phyloP scores from a whole-genome alignment of 73 alveolate genomes.

The Paramecium caudatum region DNA sequence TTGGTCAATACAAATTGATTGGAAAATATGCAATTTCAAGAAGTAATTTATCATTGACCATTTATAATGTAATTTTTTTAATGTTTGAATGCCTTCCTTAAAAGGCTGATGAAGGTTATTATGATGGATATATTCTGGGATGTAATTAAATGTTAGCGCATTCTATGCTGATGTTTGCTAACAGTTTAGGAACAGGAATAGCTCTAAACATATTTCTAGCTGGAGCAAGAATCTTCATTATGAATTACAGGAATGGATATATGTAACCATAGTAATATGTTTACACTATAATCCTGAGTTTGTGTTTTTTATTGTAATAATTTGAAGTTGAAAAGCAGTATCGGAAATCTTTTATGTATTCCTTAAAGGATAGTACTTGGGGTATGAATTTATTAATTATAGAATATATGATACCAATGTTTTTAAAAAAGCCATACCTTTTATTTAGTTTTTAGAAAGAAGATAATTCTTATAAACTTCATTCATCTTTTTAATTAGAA shows the following conservation, averaged over 20 bases:
- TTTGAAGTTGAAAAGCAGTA: not conserved
- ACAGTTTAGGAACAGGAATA: not conserved
- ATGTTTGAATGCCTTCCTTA: not conserved
- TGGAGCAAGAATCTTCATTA: not conserved
- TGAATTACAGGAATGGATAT: not conserved
- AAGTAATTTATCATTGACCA: not conserved
- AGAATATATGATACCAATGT: too few relatives aligned
- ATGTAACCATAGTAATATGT: not conserved
- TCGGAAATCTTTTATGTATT: not conserved
- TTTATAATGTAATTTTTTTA: not conserved
- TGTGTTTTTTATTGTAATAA: not conserved
- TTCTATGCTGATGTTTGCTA: not conserved
- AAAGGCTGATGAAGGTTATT: not conserved
- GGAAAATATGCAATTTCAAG: not conserved
- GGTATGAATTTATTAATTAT: too few relatives aligned
- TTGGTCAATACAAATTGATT: not conserved
- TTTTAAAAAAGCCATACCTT: slow-evolving; percentile 4
- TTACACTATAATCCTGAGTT: not conserved
- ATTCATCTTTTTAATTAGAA: not conserved
- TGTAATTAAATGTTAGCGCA: slow-evolving; percentile 7
- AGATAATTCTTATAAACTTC: not conserved
- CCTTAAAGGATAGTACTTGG: not conserved
- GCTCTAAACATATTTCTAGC: not conserved
- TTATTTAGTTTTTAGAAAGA: slow-evolving; percentile 2
- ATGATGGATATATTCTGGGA: not conserved